Conservation (phyloP, 306 rosid species). For the Cucurbita maxima region DNA sequence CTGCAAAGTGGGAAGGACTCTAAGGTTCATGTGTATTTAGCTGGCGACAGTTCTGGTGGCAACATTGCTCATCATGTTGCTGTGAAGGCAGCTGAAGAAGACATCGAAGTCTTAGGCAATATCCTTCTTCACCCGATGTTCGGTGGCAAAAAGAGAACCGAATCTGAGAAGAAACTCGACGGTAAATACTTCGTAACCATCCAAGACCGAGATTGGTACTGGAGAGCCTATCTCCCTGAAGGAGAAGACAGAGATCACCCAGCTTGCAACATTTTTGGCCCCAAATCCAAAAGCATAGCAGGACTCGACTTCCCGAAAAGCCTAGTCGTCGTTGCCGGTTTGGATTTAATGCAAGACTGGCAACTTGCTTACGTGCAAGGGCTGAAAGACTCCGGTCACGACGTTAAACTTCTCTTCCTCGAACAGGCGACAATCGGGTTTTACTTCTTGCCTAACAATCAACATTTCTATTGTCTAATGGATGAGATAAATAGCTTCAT, state of each 20-base stretch:
- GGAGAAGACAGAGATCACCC: slow-evolving; percentile 63
- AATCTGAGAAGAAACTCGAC: slow-evolving; percentile 43
- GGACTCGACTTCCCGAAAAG: slow-evolving; percentile 45
- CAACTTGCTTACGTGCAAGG: slow-evolving; percentile 59
- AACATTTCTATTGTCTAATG: slow-evolving; percentile 49
- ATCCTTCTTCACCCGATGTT: slow-evolving; percentile 65
- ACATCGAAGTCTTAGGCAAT: slow-evolving; percentile 49
- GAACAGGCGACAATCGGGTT: slow-evolving; percentile 62
- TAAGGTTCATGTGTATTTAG: slow-evolving; percentile 51
- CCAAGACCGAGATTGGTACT: slow-evolving; percentile 65
- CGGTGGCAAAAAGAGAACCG: slow-evolving; percentile 44
- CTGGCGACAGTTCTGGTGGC: slow-evolving; percentile 66
- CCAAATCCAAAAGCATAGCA: slow-evolving; percentile 32
- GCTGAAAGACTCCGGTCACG: slow-evolving; percentile 29
- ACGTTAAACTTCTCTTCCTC: slow-evolving; percentile 46
- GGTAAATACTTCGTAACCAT: slow-evolving; percentile 56
- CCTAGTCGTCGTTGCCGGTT: slow-evolving; percentile 61
- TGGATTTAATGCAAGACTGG: slow-evolving; percentile 69
- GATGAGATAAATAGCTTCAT: slow-evolving; percentile 49
- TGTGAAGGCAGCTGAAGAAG: slow-evolving; percentile 35
- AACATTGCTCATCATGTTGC: slow-evolving; percentile 59
- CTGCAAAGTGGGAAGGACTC: slow-evolving; percentile 59
- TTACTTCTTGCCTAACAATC: slow-evolving; percentile 65
- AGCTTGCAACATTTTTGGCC: slow-evolving; percentile 60
- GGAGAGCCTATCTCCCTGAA: slow-evolving; percentile 66